Evolutionary conservation across 805 yeast genomes (phyloP).

Genomic region (Starmerella ratchasimensis): DNA sequence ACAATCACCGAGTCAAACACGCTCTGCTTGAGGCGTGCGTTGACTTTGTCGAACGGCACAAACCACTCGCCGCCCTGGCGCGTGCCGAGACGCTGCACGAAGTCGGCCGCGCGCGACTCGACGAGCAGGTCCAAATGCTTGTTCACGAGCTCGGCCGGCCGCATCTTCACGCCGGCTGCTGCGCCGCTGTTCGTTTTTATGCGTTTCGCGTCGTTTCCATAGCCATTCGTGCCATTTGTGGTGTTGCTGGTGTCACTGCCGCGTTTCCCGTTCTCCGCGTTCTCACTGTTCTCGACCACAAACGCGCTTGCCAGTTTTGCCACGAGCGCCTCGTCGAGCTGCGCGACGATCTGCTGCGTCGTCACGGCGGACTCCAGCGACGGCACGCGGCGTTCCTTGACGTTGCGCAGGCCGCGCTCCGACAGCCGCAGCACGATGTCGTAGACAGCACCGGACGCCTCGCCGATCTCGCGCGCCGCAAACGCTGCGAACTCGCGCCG

Average conservation of each 20-base stretch:
- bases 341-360: conserved; percentile 12
- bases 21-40: conserved; percentile 21
- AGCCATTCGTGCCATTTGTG: conserved; percentile 1
- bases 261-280: background rate
- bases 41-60: conserved; percentile 26
- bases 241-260: background rate
- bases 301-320: conserved; percentile 13
- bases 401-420: conserved; percentile 31
- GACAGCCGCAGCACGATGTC: conserved; percentile 40
- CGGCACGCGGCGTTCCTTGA: conserved; percentile 23
- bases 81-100: conserved; percentile 42
- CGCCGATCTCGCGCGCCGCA: conserved; percentile 57
- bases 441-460: conserved; percentile 51
- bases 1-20: conserved; percentile 27
- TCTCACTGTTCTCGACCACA: background rate
- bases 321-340: conserved; percentile 4
- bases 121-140: conserved; percentile 61
- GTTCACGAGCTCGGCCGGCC: conserved; percentile 28
- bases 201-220: conserved; percentile 14
- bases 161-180: conserved; percentile 18
- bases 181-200: conserved; percentile 19
- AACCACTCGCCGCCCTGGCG: conserved; percentile 37
- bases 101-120: conserved; percentile 37
- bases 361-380: conserved; percentile 17
- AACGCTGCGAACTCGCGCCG: conserved; percentile 48